Base-by-base conservation (phyloP, 805 yeast genomes). In the Yarrowia keelungensis region DNA sequence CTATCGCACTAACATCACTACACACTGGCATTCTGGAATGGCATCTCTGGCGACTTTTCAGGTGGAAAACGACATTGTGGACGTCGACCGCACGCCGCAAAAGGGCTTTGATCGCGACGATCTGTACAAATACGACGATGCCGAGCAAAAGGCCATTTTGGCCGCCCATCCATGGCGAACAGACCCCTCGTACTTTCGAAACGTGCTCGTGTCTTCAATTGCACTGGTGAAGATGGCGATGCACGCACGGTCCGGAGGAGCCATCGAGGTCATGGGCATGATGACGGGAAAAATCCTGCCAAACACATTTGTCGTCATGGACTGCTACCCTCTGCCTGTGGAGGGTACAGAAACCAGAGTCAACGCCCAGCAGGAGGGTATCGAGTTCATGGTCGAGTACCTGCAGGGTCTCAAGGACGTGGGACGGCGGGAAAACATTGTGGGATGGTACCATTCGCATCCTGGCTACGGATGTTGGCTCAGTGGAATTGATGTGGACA, bases 381-480 rank as follows among this genome's bases (percentile, higher is more conserved):
- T 93, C 77, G 98, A 94, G 76, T 95, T 89, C 76, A 93, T 95
- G 97, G 95, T 93, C 1, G 88, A 87, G 70, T 92, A 90, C 77
- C 80, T 90, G 65, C 88, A 88, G 68, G 80, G 83, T 50, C 76
- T 85, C 71, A 85, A 85, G 74, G 77, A 80, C 35, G 79, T 83
- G 19, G 86, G 85, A 0, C 77, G 85, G n/a, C 70, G 76, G n/a
- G 89, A 90, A 71, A 85, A 90, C 72, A 89, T 94, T 26, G 91
- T 95, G 15, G 99, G 99, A 10, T 94, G 99, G 99, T 94, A 95
- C 78, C 98, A 83, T 78, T 92, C 94, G 5, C 99, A 94, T 77
- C 99, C 99, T 0, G 97, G 97, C 0, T 94, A 92, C 77, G 98
- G 97, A 16, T 93, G 98, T 77, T 94, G 98, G 97, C 79, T 94